Base-by-base conservation (phyloP, 768 basidiomycete species). In the Plicaturopsis crispa region DNA sequence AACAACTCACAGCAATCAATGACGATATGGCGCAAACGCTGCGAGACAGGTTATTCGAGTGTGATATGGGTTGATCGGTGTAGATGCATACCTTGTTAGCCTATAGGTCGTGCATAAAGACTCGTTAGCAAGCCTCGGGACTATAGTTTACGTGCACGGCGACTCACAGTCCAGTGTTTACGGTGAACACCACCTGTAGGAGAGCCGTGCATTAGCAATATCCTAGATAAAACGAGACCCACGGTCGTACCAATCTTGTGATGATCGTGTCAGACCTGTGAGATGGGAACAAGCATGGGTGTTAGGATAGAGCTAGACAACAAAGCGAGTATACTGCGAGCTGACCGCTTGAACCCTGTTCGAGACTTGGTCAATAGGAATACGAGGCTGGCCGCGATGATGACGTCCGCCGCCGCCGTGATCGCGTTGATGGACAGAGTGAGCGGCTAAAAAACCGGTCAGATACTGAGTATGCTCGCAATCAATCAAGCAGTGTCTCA, bases 121-220 rank as follows among this genome's bases (percentile, higher is more conserved):
- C 21, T 12, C 18, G 17, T 10, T 13, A 17, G 8, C 12, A 34
- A 10, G 33, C 12, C 33, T 13, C 10, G 30, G 17, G 2, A 39
- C 16, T 8, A 17, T 16, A n/a, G n/a, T n/a, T n/a, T n/a, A n/a
- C n/a, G n/a, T n/a, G n/a, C n/a, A n/a, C n/a, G n/a, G n/a, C n/a
- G 2, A 45, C 43, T 40, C 31, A 44, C 46, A 47, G 22, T 33
- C 46, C 46, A 7, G 46, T 47, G 16, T 47, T 44, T 5, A 47
- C 43, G 16, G 33, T 21, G 35, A 47, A 44, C 3, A 41, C 12
- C 21, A 47, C 41, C 43, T 45, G 31, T 6, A 33, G n/a, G n/a
- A n/a, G n/a, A n/a, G n/a, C n/a, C n/a, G n/a, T n/a, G n/a, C n/a
- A n/a, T n/a, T n/a, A n/a, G n/a, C n/a, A n/a, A n/a, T n/a, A n/a